Conservation (phyloP, 352 stramenopile species). For the Globisporangium iwayamae region DNA sequence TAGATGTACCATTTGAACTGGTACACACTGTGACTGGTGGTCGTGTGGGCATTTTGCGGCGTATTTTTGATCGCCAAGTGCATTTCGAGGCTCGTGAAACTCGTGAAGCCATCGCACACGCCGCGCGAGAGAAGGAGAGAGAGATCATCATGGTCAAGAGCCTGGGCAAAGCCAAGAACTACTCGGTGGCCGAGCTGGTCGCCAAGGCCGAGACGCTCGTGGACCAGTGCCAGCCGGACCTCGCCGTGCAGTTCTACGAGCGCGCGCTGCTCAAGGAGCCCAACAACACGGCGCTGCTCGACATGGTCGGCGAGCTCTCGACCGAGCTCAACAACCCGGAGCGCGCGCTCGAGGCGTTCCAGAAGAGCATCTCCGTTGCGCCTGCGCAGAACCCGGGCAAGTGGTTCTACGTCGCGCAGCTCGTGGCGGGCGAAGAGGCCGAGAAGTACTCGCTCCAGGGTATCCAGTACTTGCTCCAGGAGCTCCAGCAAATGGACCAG, state of each 20-base stretch:
- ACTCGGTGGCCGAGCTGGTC: conserved; percentile 67
- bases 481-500: conserved; percentile 39
- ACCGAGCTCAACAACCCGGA: conserved; percentile 83
- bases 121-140: not conserved
- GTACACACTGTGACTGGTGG: conserved; percentile 17
- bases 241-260: conserved; percentile 84
- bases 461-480: conserved; percentile 58
- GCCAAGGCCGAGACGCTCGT: conserved; percentile 81
- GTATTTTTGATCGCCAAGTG: conserved; percentile 4
- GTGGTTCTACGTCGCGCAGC: conserved; percentile 84
- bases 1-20: not conserved
- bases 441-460: conserved; percentile 67
- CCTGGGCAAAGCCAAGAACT: conserved; percentile 29
- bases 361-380: conserved; percentile 61
- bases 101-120: conserved; percentile 7
- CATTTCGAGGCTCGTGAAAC: not conserved
- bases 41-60: conserved; percentile 11
- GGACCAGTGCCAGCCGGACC: conserved; percentile 80
- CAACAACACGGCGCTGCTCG: conserved; percentile 62
- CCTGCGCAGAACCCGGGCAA: conserved; percentile 76
- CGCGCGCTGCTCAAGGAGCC: conserved; percentile 71
- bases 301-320: conserved; percentile 75
- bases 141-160: conserved; percentile 35
- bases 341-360: conserved; percentile 66
- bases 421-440: conserved; percentile 70